phyloP scores from a whole-genome alignment of 2,329 filamentous ascomycete species.

The Pseudocercospora vitis region DNA sequence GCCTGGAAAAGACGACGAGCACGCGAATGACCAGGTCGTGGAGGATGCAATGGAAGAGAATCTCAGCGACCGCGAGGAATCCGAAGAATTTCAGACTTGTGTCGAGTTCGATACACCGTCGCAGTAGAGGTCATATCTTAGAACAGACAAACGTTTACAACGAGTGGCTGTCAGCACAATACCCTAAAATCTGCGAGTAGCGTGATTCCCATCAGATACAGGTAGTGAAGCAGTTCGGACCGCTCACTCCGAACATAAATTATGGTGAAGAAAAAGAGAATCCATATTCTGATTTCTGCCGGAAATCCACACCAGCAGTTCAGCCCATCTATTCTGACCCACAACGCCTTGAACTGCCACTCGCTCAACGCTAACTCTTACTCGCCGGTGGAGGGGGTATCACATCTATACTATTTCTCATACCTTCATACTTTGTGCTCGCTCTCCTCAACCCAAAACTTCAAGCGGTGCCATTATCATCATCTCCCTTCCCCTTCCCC shows the following conservation, averaged over 20 bases:
- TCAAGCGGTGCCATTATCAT: no score
- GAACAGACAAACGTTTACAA: no score
- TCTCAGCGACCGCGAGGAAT: constrained; percentile 5
- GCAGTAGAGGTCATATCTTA: constrained; percentile 1
- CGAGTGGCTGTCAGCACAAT: no score
- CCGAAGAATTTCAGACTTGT: constrained; percentile 9
- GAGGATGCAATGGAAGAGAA: no score
- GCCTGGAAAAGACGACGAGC: neutral
- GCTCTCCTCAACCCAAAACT: no score
- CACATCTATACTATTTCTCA: constrained; percentile 13
- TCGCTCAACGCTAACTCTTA: neutral
- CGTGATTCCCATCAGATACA: no score
- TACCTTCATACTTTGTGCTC: neutral
- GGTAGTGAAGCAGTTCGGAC: no score
- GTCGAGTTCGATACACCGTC: constrained; percentile 5
- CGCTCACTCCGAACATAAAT: no score
- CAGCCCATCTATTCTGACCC: neutral
- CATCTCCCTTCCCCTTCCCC: no score
- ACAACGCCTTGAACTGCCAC: neutral
- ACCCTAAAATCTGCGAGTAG: no score
- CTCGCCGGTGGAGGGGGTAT: constrained; percentile 14
- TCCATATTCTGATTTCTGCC: neutral
- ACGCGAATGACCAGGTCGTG: neutral
- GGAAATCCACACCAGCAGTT: no score
- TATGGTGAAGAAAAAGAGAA: no score